Conservation (phyloP, 2,329 filamentous ascomycete species). For the Fusarium lateritium region DNA sequence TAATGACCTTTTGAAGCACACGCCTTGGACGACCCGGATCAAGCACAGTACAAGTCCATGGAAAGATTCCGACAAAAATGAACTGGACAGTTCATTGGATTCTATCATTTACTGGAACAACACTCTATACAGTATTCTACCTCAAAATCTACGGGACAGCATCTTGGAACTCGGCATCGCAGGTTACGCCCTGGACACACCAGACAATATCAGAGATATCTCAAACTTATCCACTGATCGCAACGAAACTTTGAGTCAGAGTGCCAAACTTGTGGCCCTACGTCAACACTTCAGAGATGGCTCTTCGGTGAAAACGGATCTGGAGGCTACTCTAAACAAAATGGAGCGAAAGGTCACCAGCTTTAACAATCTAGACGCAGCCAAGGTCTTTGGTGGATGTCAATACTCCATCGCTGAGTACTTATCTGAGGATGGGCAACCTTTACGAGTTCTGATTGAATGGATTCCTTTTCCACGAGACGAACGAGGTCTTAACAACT, state of each 20-base stretch:
- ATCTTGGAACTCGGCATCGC: slow-evolving; percentile 5
- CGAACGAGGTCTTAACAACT: neutral
- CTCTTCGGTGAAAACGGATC: rapidly evolving
- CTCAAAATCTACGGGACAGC: neutral
- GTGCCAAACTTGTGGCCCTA: neutral
- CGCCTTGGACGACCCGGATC: neutral
- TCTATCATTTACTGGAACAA: slow-evolving; percentile 14
- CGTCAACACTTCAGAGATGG: neutral
- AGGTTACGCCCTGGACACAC: neutral
- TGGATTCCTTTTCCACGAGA: slow-evolving; percentile 9
- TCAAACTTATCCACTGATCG: neutral
- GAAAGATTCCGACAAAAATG: slow-evolving; percentile 3
- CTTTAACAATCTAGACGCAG: neutral
- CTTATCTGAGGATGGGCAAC: rapidly evolving
- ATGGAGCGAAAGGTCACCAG: neutral
- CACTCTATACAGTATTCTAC: neutral
- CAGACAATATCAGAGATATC: neutral
- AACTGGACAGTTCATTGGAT: neutral
- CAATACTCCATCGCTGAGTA: slow-evolving; percentile 4
- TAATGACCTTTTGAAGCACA: neutral
- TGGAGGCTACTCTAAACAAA: neutral
- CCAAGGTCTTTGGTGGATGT: neutral
- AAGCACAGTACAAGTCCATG: slow-evolving; percentile 8
- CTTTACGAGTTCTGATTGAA: neutral
- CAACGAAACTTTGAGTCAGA: neutral